Base-by-base conservation (phyloP, 2,329 filamentous ascomycete species). In the Colletotrichum orchidophilum region DNA sequence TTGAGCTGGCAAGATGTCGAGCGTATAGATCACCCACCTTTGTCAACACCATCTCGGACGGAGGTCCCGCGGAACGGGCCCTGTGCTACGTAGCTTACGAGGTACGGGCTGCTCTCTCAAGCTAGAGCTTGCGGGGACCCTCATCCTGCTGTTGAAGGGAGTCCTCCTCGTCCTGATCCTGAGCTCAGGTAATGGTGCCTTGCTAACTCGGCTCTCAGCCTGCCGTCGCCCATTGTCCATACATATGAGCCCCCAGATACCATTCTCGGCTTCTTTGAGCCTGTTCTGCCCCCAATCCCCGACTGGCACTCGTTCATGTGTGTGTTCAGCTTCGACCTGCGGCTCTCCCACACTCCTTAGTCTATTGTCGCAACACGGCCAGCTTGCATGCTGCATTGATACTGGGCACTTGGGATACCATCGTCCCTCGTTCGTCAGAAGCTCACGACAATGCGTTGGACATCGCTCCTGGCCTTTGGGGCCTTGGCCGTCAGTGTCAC, bases 221-320 rank as follows among this genome's bases (percentile, higher is more conserved):
- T 72, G 60, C 27, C 46, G 13, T 58, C 46, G 57, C 24, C 49
- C 31, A 70, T 62, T 21, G 52, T 71, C 63, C 69, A 63, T 72
- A 70, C 66, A 70, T 72, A 72, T 72, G 70, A 50, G 55, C 33
- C 57, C 55, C 60, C 27, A 50, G 55, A 49, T 71, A 72, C 70
- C 66, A 70, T 49, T 21, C 27, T n/a, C 15, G 42, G 6, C 60
- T 55, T n/a, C 15, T 64, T 49, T 35, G 65, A 64, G 53, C 54
- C 59, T 62, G 54, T 50, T 42, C 60, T 70, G 66, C 66, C 55
- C 70, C 66, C 60, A 63, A 49, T 50, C 53, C 49, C 57, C 31
- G 24, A 33, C 61, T 24, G 39, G 57, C 70, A 53, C 61, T 61
- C 46, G 49, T 21, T 69, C 60, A 52, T 59, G 58, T 54, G 58